phyloP scores from a whole-genome alignment of 192 early-diverging fungal genomes.

The Jimgerdemannia flammicorona region DNA sequence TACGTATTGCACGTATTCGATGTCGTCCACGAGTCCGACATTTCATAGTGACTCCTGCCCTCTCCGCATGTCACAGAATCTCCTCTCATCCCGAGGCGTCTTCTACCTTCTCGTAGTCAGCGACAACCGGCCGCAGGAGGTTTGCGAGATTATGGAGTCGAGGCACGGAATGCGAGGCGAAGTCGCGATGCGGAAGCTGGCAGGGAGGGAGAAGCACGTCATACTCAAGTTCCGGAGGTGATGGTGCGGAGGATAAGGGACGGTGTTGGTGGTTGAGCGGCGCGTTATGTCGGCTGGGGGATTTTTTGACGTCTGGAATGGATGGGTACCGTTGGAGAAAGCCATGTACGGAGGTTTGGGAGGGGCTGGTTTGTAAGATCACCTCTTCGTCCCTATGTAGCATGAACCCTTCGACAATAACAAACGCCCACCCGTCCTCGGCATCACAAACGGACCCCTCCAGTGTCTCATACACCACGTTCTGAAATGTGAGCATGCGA shows the following conservation, averaged over 20 bases:
- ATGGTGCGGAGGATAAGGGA: background rate
- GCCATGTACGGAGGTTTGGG: too few relatives aligned
- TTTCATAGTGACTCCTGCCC: background rate
- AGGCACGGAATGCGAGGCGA: conserved; percentile 44
- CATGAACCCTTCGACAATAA: conserved; percentile 80
- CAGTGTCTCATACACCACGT: conserved; percentile 7
- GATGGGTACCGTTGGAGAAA: too few relatives aligned
- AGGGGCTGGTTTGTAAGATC: too few relatives aligned
- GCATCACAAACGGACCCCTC: conserved; percentile 10
- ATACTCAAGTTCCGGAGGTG: conserved; percentile 52
- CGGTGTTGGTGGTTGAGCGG: too few relatives aligned
- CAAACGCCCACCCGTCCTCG: conserved; percentile 19
- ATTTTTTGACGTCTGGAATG: too few relatives aligned
- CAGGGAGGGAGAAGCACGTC: conserved; percentile 51
- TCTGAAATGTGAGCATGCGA: background rate
- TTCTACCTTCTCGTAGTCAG: conserved; percentile 86
- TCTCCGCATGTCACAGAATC: conserved; percentile 19
- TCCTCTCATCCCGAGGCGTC: conserved; percentile 66
- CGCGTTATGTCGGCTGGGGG: too few relatives aligned
- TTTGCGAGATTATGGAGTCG: conserved; percentile 55
- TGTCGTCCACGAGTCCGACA: too few relatives aligned
- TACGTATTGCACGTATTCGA: conserved; percentile 13
- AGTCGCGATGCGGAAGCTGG: conserved; percentile 40
- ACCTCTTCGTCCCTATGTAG: conserved; percentile 55
- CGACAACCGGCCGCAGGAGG: conserved; percentile 84